Evolutionary conservation across 2,329 filamentous ascomycete species (phyloP).

Genomic region (Fusarium compactum): DNA sequence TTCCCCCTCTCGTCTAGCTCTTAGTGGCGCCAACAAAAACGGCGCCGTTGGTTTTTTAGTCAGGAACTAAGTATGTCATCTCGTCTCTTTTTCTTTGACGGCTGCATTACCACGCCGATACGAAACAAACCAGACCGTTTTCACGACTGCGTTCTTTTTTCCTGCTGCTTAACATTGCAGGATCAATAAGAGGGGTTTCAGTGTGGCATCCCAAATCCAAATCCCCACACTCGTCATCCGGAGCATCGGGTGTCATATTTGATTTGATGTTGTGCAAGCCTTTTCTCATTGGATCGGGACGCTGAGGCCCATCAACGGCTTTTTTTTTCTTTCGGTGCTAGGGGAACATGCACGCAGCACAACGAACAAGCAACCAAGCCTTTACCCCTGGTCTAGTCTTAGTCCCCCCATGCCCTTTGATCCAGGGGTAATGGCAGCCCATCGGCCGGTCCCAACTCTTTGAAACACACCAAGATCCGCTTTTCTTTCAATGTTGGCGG

Average conservation of each 20-base stretch:
- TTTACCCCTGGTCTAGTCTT: slow-evolving; percentile 31
- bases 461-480: slow-evolving; percentile 33
- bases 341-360: not conserved
- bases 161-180: slow-evolving; percentile 30
- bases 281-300: slow-evolving; percentile 22
- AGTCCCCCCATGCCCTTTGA: slow-evolving; percentile 18
- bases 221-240: slow-evolving; percentile 30
- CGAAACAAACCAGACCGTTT: slow-evolving; percentile 28
- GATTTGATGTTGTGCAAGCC: not conserved
- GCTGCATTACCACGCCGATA: slow-evolving; percentile 11
- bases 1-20: not conserved
- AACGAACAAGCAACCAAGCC: slow-evolving; percentile 2
- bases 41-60: not conserved
- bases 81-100: slow-evolving; percentile 26
- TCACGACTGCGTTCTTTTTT: not conserved
- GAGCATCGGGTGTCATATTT: slow-evolving; percentile 19
- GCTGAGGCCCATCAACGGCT: slow-evolving; percentile 25
- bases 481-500: slow-evolving; percentile 22
- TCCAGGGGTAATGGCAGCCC: not conserved
- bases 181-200: slow-evolving; percentile 30
- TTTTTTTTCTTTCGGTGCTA: not conserved
- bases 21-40: slow-evolving; percentile 23
- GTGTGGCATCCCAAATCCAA: slow-evolving; percentile 29
- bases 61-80: slow-evolving; percentile 31
- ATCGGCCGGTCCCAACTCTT: slow-evolving; percentile 22